Percentiles rank a stretch among this genome's conserved stretches.
These are phyloP conservation scores for Pneumocystis jirovecii DNA, from an alignment of 1,139 yeast species.

Conservation along the genomic window DNA sequence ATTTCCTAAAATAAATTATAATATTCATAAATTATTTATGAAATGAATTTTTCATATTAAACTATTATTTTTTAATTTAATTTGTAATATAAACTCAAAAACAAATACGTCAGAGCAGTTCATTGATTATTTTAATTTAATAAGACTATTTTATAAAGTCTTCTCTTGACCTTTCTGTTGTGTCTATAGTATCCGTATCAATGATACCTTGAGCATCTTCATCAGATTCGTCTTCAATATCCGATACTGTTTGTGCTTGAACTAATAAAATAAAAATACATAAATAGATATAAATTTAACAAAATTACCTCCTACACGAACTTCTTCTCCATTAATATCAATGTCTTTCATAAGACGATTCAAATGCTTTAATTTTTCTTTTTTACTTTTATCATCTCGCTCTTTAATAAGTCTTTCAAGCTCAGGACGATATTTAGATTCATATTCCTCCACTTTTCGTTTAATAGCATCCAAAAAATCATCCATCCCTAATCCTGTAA, in stretches of 20 bases:
- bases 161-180: not conserved
- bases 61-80: too few species aligned
- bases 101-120: not conserved
- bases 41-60: too few species aligned
- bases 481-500: conserved; percentile 87
- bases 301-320: not conserved
- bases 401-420: conserved; percentile 66
- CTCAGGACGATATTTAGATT: conserved; percentile 69
- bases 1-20: too few species aligned
- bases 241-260: not conserved
- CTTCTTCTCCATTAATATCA: conserved; percentile 32
- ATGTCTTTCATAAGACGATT: conserved; percentile 67
- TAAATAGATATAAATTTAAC: not conserved
- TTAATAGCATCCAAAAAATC: conserved; percentile 75
- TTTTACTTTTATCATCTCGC: conserved; percentile 61
- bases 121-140: not conserved
- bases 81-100: not conserved
- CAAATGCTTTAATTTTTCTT: conserved; percentile 56
- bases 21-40: too few species aligned
- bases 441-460: conserved; percentile 74
- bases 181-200: not conserved
- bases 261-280: not conserved
- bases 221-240: not conserved
- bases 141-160: not conserved
- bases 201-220: not conserved